phyloP scores from a whole-genome alignment of 1,284 basidiomycete genomes.

The Fomitopsis pinicola region DNA sequence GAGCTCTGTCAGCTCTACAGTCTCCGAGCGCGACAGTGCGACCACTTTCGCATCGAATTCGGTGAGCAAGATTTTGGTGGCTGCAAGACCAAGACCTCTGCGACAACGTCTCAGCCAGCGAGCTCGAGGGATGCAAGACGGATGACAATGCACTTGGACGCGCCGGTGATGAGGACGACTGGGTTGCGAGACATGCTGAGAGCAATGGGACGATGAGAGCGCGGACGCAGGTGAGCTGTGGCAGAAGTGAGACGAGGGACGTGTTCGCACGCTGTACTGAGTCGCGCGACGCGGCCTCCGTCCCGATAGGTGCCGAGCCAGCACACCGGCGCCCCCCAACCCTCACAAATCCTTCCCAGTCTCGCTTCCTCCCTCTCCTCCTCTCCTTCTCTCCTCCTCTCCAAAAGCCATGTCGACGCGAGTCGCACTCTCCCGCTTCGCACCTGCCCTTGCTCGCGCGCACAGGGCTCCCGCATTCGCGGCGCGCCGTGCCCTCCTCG shows the following conservation, averaged over 20 bases:
- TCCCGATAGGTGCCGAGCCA: slow-evolving; percentile 27
- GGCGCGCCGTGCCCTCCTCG: slow-evolving; percentile 37
- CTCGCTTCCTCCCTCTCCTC: slow-evolving; percentile 21
- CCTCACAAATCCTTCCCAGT: slow-evolving; percentile 16
- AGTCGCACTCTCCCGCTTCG: slow-evolving; percentile 60
- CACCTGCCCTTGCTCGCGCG: slow-evolving; percentile 47
- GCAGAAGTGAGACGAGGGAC: slow-evolving; percentile 4
- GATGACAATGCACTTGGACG: slow-evolving; percentile 54
- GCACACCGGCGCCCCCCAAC: slow-evolving; percentile 13
- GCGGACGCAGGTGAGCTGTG: background rate
- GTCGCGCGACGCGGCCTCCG: slow-evolving; percentile 8
- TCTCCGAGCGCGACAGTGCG: slow-evolving; percentile 67
- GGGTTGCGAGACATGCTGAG: slow-evolving; percentile 27
- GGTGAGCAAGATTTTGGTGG: slow-evolving; percentile 57
- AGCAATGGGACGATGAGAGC: slow-evolving; percentile 2
- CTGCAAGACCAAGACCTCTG: slow-evolving; percentile 82
- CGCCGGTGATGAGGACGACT: slow-evolving; percentile 70
- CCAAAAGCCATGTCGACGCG: slow-evolving; percentile 56
- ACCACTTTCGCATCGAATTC: slow-evolving; percentile 65
- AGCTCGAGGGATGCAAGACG: background rate
- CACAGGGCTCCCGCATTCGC: slow-evolving; percentile 35
- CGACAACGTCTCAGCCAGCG: slow-evolving; percentile 9
- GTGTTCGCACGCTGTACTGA: slow-evolving; percentile 1
- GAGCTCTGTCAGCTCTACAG: slow-evolving; percentile 60
- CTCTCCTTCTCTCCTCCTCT: slow-evolving; percentile 19